A percentile compares a stretch with the other conserved stretches of the same genome.
Conservation (phyloP, 805 yeast species). For the Starmerella floricola region DNA sequence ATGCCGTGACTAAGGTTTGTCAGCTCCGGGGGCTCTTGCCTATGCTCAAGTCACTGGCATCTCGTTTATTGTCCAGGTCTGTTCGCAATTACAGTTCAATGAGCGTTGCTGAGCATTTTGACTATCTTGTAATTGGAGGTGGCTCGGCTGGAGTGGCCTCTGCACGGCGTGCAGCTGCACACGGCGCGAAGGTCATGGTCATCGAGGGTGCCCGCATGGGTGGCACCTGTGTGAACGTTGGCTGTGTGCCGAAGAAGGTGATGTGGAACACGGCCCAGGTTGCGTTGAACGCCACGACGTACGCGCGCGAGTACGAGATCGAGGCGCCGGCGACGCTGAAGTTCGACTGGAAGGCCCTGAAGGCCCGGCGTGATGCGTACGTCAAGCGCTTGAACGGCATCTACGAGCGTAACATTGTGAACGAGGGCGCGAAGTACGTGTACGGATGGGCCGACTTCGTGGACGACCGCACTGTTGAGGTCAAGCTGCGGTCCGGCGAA, state of each 20-base stretch:
- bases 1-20: too few species aligned
- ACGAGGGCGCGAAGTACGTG: slow-evolving; percentile 78
- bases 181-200: slow-evolving; percentile 79
- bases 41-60: not conserved
- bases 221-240: slow-evolving; percentile 98
- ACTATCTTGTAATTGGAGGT: slow-evolving; percentile 93
- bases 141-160: slow-evolving; percentile 99
- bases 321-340: slow-evolving; percentile 43
- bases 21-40: not conserved
- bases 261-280: slow-evolving; percentile 97
- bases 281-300: slow-evolving; percentile 57
- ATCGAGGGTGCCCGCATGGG: slow-evolving; percentile 77
- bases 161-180: slow-evolving; percentile 83
- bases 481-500: slow-evolving; percentile 50
- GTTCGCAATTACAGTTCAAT: slow-evolving; percentile 21
- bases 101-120: slow-evolving; percentile 62
- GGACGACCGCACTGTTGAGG: slow-evolving; percentile 49
- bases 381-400: slow-evolving; percentile 80
- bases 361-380: slow-evolving; percentile 86
- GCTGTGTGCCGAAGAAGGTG: slow-evolving; percentile 97
- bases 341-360: slow-evolving; percentile 74
- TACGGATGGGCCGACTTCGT: slow-evolving; percentile 78
- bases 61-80: not conserved
- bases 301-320: slow-evolving; percentile 74
- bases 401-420: slow-evolving; percentile 72